Evolutionary conservation across 179 eudicot species (phyloP), one percentile per base, ranked within the genome.

Genomic region (Beta corolliflora): DNA sequence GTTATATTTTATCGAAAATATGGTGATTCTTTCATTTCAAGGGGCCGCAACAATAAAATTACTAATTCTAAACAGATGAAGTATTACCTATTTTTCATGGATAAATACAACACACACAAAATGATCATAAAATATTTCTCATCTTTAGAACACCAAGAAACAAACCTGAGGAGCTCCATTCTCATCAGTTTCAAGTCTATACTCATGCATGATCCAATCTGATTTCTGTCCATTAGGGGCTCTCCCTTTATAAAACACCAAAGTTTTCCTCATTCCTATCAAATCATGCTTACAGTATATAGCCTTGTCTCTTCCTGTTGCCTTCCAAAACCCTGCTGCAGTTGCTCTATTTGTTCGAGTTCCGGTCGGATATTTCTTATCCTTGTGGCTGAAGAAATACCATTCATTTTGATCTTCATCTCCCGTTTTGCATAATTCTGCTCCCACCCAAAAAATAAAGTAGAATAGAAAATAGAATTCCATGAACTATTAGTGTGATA

Each of bases 301-400:
- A 48, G 97, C 92, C 86, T 93, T 93, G 76, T 93, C 97, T 58
- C 97, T 83, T 29, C 95, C 97, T 0, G 97, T 93, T 83, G 97
- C 94, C 74, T 93, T 93, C 97, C 97, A 93, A 77, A 93, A 93
- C 63, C 97, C 97, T 18, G 92, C 95, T 54, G 88, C 80, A 19
- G 97, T 93, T 23, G 97, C 97, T 84, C 97, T 83, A 81, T 93
- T 93, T 19, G 97, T 93, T 31, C 97, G 88, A 6, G 93, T 91
- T 54, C 97, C 86, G 3, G 86, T 84, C 0, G 86, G 86, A 81
- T 84, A 84, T 59, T 84, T 84, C 70, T 81, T 84, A 73, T 93
- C 97, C 70, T 93, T 93, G 84, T 93, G 97, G 87, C 97, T 93
- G 31, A 93, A 93, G 76, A 93, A 93, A 82, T 89, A 93, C 91